Conservation (phyloP, 495 filamentous ascomycete species). For the Annulohypoxylon maeteangense region DNA sequence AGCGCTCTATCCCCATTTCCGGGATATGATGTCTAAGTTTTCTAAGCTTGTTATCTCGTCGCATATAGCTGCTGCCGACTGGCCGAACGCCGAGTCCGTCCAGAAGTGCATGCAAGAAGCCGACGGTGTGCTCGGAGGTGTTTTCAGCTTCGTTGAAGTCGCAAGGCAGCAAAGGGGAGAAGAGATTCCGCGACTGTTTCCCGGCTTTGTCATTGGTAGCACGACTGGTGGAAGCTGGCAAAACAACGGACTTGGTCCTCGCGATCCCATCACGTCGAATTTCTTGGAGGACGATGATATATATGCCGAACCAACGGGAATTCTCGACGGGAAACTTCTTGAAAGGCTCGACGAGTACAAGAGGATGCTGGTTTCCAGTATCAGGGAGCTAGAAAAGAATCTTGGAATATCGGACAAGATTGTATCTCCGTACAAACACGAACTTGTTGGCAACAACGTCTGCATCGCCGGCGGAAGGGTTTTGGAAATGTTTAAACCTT, state of each 20-base stretch:
- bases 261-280: constrained; percentile 74
- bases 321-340: constrained; percentile 78
- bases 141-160: constrained; percentile 95
- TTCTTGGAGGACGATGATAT: constrained; percentile 88
- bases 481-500: constrained; percentile 85
- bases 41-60: constrained; percentile 97
- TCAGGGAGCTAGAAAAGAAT: constrained; percentile 86
- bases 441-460: constrained; percentile 76
- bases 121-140: constrained; percentile 90
- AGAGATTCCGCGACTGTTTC: constrained; percentile 85
- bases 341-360: constrained; percentile 87
- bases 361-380: constrained; percentile 79
- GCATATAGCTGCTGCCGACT: constrained; percentile 97
- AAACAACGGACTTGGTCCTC: constrained; percentile 80
- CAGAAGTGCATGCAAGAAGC: constrained; percentile 96
- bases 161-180: constrained; percentile 91
- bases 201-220: constrained; percentile 89
- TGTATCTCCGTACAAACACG: constrained; percentile 74
- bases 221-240: constrained; percentile 90
- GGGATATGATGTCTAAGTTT: constrained; percentile 99
- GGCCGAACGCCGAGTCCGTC: constrained; percentile 85
- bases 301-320: constrained; percentile 74
- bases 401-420: constrained; percentile 80
- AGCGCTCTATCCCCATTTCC: constrained; percentile 93
- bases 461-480: constrained; percentile 80